Base-by-base conservation (phyloP, 306 rosid genomes). In the Quercus dentata region DNA sequence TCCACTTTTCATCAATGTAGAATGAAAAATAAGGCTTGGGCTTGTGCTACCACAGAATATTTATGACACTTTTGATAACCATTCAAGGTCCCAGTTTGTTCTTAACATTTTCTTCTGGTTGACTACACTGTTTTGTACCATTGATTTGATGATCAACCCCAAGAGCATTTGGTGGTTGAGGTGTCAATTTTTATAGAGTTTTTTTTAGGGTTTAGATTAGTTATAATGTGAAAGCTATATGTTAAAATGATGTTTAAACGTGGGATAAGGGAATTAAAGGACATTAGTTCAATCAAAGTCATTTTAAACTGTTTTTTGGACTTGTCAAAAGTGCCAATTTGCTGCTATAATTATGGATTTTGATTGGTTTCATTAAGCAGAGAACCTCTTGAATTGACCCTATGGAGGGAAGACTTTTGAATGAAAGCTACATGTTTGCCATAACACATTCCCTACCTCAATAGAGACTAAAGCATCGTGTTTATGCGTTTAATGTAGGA, bases 11-110 rank as follows among this genome's bases (percentile, higher is more conserved):
- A 72, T 21, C 74, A 72, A 46, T 33, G 41, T 10, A 57, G 41
- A 6, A 84, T 64, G 65, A 70, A 46, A 49, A 69, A 71, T 28
- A 25, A 25, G 17, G 1, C 12, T 3, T 5, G 74, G 74, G 57
- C 83, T 82, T 33, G 85, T 69, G 79, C 27, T 77, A 31, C 83
- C 46, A 2, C 46, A 41, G 59, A 78, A 73, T 80, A 73, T 78
- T 78, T 3, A 51, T 67, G 73, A 85, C 87, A 85, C 54, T 70
- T 70, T 81, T 74, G 67, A 80, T 82, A 78, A 25, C 76, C 44
- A 80, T 71, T 54, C 35, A 69, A 76, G 91, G 97, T 81, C 88
- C 87, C 59, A 70, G 69, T 49, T 57, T 88, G 84, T 79, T 85
- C 69, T 64, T 64, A 58, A 65, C 83, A 54, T 38, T 58, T 83